Conservation (phyloP, 2,329 filamentous ascomycete genomes). For the Phoma sp. region DNA sequence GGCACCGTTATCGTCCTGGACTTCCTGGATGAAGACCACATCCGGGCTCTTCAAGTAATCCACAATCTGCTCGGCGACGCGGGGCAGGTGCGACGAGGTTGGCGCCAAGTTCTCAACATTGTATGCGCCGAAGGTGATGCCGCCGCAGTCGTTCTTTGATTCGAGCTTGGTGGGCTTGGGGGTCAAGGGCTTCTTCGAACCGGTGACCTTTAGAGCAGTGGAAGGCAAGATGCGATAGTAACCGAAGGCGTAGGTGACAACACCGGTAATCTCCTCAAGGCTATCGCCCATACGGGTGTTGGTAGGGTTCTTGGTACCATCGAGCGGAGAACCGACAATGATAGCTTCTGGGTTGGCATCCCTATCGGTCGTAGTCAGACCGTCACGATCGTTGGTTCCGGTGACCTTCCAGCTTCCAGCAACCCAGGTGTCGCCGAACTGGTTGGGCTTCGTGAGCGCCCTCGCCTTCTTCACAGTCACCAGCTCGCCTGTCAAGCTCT, state of each 20-base stretch:
- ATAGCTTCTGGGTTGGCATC: constrained; percentile 76
- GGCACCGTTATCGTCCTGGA: constrained; percentile 71
- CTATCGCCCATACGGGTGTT: constrained; percentile 70
- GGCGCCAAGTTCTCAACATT: constrained; percentile 74
- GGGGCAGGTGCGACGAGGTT: constrained; percentile 61
- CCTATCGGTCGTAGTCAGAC: constrained; percentile 66
- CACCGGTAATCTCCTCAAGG: constrained; percentile 71
- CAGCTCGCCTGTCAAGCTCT: constrained; percentile 71
- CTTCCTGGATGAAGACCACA: constrained; percentile 73
- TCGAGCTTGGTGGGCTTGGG: constrained; percentile 61
- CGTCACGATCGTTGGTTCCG: constrained; percentile 68
- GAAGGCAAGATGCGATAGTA: constrained; percentile 73
- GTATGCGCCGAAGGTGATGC: constrained; percentile 71
- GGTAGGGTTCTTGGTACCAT: constrained; percentile 67
- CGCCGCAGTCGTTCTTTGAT: constrained; percentile 65
- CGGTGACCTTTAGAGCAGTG: constrained; percentile 61
- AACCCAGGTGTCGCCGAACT: constrained; percentile 74
- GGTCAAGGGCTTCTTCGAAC: constrained; percentile 55
- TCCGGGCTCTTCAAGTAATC: constrained; percentile 69
- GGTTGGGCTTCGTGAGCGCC: constrained; percentile 67
- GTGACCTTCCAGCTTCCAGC: constrained; percentile 69
- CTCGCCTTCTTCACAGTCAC: constrained; percentile 67
- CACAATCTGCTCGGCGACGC: constrained; percentile 70
- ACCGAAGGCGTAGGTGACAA: constrained; percentile 70
- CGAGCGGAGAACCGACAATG: constrained; percentile 69